Conservation (phyloP, 2,329 filamentous ascomycete genomes). For the Proliferodiscus dingleyae region DNA sequence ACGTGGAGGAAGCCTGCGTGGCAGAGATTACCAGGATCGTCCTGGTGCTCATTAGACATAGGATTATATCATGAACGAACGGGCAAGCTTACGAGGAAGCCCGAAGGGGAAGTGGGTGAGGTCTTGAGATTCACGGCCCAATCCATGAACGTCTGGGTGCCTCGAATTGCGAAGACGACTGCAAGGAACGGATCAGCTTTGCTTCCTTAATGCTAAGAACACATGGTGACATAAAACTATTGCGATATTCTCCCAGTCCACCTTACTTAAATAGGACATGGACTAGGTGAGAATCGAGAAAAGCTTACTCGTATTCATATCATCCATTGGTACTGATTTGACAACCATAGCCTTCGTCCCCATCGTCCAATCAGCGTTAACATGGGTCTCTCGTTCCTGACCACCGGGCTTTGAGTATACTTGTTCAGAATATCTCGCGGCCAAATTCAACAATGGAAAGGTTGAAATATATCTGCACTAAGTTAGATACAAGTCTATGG, state of each 20-base stretch:
- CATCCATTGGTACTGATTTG: slow-evolving; percentile 73
- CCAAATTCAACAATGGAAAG: slow-evolving; percentile 72
- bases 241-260: no score
- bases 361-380: slow-evolving; percentile 64
- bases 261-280: no score
- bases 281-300: no score
- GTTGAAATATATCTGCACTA: slow-evolving; percentile 60
- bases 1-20: slow-evolving; percentile 77
- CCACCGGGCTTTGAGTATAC: slow-evolving; percentile 65
- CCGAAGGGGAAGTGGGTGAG: slow-evolving; percentile 57
- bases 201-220: no score
- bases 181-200: no score
- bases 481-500: slow-evolving; percentile 4
- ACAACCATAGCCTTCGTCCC: slow-evolving; percentile 85
- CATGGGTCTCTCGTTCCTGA: slow-evolving; percentile 61
- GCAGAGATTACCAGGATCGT: slow-evolving; percentile 71
- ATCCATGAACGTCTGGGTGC: slow-evolving; percentile 75
- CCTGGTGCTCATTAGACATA: no score
- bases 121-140: slow-evolving; percentile 80
- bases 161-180: slow-evolving; percentile 77
- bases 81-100: slow-evolving; percentile 53
- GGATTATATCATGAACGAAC: no score
- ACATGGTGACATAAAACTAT: no score
- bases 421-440: slow-evolving; percentile 69
- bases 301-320: slow-evolving; percentile 58